Evolutionary conservation across 768 basidiomycete genomes (phyloP).

Genomic region (Rubroboletus satanas): DNA sequence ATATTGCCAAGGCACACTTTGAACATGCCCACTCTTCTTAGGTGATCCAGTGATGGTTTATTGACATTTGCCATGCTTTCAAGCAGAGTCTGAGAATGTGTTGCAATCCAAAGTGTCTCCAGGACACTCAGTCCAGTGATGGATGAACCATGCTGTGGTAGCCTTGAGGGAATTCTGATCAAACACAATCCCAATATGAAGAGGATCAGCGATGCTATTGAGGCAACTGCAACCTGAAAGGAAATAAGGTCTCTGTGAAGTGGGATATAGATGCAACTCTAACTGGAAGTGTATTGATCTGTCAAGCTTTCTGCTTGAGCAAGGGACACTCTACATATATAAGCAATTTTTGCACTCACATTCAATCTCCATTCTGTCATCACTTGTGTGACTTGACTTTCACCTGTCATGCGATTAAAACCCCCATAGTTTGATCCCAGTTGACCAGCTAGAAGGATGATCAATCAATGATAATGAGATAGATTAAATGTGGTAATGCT

Average conservation of each 20-base stretch:
- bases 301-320: background rate
- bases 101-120: slow-evolving; percentile 11
- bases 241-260: background rate
- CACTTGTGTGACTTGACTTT: slow-evolving; percentile 5
- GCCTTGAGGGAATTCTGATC: background rate
- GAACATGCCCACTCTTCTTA: background rate
- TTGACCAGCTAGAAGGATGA: slow-evolving; percentile 5
- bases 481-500: background rate
- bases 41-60: background rate
- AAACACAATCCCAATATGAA: background rate
- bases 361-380: slow-evolving; percentile 10
- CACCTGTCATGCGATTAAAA: background rate
- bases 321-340: background rate
- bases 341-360: background rate
- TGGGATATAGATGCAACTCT: background rate
- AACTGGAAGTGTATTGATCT: slow-evolving; percentile 19
- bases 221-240: slow-evolving; percentile 3
- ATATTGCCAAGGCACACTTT: background rate
- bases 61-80: no score
- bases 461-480: no score
- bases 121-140: slow-evolving; percentile 11
- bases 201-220: slow-evolving; percentile 4
- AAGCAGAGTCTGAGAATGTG: no score
- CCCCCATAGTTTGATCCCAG: slow-evolving; percentile 1
- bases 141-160: background rate